Evolutionary conservation across 371 early-diverging fungal genomes (phyloP).

Genomic region (Blyttiomyces sp.): DNA sequence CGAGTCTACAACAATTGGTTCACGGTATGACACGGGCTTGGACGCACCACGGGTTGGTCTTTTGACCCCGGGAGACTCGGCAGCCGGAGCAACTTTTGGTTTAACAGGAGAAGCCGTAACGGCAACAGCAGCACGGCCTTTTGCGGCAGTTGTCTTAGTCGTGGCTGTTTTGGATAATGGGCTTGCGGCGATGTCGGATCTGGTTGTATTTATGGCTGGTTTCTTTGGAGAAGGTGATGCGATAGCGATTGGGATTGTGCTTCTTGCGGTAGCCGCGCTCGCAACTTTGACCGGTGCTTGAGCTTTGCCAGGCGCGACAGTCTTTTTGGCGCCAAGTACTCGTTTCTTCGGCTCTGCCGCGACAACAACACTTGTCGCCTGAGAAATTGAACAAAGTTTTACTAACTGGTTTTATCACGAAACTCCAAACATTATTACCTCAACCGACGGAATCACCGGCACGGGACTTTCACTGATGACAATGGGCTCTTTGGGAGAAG

Average conservation of each 20-base stretch:
- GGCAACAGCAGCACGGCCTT: too few relatives aligned
- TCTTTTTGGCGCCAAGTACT: conserved; percentile 16
- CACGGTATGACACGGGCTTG: background rate
- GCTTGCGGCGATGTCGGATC: too few relatives aligned
- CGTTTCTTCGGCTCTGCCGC: conserved; percentile 20
- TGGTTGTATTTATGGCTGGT: too few relatives aligned
- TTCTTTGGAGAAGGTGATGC: too few relatives aligned
- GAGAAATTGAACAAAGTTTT: background rate
- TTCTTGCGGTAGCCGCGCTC: background rate
- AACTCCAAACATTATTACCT: background rate
- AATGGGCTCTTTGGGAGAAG: background rate
- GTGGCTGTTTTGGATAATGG: too few relatives aligned
- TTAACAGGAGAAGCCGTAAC: background rate
- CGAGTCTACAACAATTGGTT: background rate
- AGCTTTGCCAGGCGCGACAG: conserved; percentile 19
- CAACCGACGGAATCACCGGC: too few relatives aligned
- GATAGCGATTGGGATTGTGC: background rate
- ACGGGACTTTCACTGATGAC: background rate
- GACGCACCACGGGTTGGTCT: background rate
- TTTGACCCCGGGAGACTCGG: background rate
- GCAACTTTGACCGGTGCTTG: conserved; percentile 7
- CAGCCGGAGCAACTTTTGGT: conserved; percentile 1
- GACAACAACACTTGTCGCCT: background rate
- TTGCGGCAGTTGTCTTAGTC: conserved; percentile 11
- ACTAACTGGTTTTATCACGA: background rate